A percentile compares a stretch with the other conserved stretches of the same genome.
Evolutionary conservation across 345 rosid species (phyloP).

Genomic region (Populus davidiana): DNA sequence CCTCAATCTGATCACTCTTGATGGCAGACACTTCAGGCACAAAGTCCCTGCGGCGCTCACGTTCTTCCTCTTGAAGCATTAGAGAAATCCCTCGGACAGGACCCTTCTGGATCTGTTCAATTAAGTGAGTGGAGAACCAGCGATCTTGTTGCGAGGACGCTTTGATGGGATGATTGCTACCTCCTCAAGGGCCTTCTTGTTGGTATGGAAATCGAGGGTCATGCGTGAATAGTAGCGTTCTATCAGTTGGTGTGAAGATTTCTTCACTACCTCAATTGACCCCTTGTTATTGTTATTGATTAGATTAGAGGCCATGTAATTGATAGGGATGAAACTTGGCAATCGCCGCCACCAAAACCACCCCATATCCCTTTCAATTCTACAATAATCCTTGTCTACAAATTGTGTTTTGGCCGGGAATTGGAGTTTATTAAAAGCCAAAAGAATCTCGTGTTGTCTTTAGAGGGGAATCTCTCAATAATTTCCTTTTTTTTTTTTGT

Average conservation of each 20-base stretch:
- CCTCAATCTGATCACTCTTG: constrained; percentile 15
- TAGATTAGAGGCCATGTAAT: no score
- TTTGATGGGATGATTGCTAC: constrained; percentile 26
- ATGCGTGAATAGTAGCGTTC: constrained; percentile 26
- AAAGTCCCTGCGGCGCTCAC: constrained; percentile 33
- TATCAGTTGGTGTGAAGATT: constrained; percentile 27
- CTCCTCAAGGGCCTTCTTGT: constrained; percentile 24
- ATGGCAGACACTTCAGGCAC: constrained; percentile 25
- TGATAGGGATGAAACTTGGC: no score
- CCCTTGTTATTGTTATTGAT: no score
- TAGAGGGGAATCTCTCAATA: no score
- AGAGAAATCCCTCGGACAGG: constrained; percentile 28
- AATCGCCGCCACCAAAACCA: no score
- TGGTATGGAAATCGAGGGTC: constrained; percentile 24
- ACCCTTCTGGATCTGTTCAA: constrained; percentile 29
- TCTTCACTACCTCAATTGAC: not conserved
- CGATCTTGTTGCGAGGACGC: constrained; percentile 30
- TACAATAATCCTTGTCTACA: no score
- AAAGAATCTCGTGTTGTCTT: no score
- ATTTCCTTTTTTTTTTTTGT: no score
- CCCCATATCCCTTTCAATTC: no score
- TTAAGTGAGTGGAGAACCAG: constrained; percentile 29
- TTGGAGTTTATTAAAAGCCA: no score
- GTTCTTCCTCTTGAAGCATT: constrained; percentile 29
- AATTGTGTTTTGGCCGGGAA: no score